phyloP scores from a whole-genome alignment of 192 early-diverging fungal genomes.

The Backusella psychrophila region DNA sequence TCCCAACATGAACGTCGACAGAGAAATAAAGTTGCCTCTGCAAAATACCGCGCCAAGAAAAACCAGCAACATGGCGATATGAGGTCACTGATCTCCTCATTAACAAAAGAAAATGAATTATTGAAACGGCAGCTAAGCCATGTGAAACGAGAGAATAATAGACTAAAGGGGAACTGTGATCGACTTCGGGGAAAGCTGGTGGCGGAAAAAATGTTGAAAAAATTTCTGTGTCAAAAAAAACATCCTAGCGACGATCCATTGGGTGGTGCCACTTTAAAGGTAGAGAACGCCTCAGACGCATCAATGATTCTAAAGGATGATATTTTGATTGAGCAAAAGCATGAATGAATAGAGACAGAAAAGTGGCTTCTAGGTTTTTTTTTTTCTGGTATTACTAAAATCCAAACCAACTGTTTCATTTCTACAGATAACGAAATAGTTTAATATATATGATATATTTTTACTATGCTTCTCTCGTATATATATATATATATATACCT shows the following conservation, averaged over 20 bases:
- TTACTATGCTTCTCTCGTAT: background rate
- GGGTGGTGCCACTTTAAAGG: background rate
- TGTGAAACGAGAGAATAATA: constrained; percentile 39
- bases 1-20: constrained; percentile 47
- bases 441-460: background rate
- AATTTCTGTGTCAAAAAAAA: background rate
- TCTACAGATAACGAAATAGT: background rate
- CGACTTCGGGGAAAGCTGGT: constrained; percentile 47
- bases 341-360: background rate
- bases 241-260: background rate
- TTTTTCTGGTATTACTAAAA: background rate
- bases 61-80: constrained; percentile 53
- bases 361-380: background rate
- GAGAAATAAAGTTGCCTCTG: constrained; percentile 54
- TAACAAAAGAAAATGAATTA: constrained; percentile 41
- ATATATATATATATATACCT: background rate
- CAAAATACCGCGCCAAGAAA: constrained; percentile 57
- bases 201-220: constrained; percentile 49
- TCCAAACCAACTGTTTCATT: background rate
- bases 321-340: background rate
- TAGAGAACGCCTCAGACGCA: background rate
- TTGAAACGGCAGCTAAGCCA: constrained; percentile 41
- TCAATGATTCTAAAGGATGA: background rate
- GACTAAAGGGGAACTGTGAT: constrained; percentile 41
- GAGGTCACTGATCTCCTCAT: constrained; percentile 35